Evolutionary conservation across 306 rosid genomes (phyloP).

Genomic region (Vachellia collinsii): DNA sequence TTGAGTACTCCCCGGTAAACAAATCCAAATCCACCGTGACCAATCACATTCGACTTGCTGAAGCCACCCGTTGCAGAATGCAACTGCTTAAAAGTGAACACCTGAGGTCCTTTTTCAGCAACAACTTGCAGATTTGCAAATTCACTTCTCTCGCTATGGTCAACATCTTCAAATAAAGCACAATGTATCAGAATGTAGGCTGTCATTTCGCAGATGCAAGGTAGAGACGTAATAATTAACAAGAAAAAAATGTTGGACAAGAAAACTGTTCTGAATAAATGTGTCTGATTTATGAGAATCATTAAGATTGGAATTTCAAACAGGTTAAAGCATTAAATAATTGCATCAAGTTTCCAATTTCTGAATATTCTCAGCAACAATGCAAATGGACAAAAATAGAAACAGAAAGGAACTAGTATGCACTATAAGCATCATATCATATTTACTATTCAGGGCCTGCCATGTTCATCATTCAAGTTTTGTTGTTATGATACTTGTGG

Average conservation of each 20-base stretch:
- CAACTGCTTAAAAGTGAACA: conserved; percentile 94
- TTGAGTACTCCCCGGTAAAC: conserved; percentile 90
- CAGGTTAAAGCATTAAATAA: background rate
- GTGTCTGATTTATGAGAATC: conserved; percentile 4
- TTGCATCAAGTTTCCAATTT: background rate
- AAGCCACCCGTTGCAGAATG: conserved; percentile 92
- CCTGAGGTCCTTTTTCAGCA: conserved; percentile 72
- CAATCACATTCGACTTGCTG: conserved; percentile 92
- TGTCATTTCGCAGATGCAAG: conserved; percentile 22
- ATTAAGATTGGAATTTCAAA: conserved; percentile 16
- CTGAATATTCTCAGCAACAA: background rate
- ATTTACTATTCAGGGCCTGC: too few relatives aligned
- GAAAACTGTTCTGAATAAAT: conserved; percentile 16
- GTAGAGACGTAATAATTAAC: background rate
- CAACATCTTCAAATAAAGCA: conserved; percentile 53
- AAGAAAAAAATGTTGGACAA: conserved; percentile 10
- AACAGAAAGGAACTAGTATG: background rate
- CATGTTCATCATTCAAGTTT: too few relatives aligned
- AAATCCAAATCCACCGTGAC: conserved; percentile 90
- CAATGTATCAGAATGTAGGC: conserved; percentile 36
- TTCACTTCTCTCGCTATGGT: conserved; percentile 50
- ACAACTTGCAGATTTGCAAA: conserved; percentile 63
- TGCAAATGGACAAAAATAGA: background rate
- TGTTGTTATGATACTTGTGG: too few relatives aligned
- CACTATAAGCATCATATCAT: background rate